phyloP scores from a whole-genome alignment of 306 rosid species.

The Lagenaria siceraria region DNA sequence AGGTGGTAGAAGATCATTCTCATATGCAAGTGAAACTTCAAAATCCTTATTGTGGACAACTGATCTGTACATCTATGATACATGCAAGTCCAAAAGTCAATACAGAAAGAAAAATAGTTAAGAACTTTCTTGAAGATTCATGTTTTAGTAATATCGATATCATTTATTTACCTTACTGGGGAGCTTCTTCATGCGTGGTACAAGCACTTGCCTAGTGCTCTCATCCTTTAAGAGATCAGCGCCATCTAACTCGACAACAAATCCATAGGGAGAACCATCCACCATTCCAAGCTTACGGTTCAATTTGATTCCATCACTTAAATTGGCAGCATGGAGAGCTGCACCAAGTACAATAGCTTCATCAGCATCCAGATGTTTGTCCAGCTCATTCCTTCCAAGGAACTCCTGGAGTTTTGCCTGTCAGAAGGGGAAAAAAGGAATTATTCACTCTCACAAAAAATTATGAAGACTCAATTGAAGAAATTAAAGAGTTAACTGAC shows the following conservation, averaged over 20 bases:
- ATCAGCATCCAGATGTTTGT: constrained; percentile 95
- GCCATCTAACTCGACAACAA: constrained; percentile 63
- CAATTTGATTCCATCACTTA: constrained; percentile 97
- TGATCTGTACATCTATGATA: constrained; percentile 69
- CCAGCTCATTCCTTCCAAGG: constrained; percentile 85
- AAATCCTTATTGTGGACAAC: constrained; percentile 71
- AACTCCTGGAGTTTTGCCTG: constrained; percentile 93
- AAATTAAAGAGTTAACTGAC: not conserved
- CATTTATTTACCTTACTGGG: constrained; percentile 66
- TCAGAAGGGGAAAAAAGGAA: not conserved
- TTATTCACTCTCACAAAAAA: not conserved
- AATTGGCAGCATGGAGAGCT: constrained; percentile 79
- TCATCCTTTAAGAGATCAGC: constrained; percentile 66
- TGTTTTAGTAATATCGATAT: not conserved
- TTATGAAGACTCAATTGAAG: not conserved
- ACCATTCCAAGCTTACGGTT: constrained; percentile 96
- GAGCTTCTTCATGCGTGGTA: constrained; percentile 76
- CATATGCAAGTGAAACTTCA: constrained; percentile 80
- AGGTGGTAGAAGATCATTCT: constrained; percentile 64
- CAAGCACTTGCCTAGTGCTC: constrained; percentile 67
- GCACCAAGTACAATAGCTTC: constrained; percentile 96
- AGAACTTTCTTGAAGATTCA: not conserved
- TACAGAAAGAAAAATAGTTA: not conserved
- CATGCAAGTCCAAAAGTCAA: constrained; percentile 8
- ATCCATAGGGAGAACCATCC: constrained; percentile 88